Conservation (phyloP, 208 protist species). For the Wallacemonas sp. region DNA sequence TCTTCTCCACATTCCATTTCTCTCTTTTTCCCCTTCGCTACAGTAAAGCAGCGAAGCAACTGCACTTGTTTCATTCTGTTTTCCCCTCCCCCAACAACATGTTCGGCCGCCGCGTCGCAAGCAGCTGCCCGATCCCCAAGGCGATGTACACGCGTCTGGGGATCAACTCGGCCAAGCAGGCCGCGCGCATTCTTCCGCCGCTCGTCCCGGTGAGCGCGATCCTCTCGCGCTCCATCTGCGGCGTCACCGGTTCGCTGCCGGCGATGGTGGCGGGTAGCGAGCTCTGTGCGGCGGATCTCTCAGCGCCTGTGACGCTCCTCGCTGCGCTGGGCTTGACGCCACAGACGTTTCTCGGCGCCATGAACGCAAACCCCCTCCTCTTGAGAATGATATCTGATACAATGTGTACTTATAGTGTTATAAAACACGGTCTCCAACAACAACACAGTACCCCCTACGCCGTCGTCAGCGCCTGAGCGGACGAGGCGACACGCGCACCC, state of each 20-base stretch:
- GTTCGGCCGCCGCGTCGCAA: constrained; percentile 83
- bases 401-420: constrained; percentile 92
- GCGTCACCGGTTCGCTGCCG: constrained; percentile 26
- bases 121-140: constrained; percentile 73
- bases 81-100: constrained; percentile 24
- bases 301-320: constrained; percentile 40
- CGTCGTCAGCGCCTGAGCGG: neutral
- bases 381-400: constrained; percentile 88
- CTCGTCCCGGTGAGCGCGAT: constrained; percentile 52
- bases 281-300: constrained; percentile 37
- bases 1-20: neutral
- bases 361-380: constrained; percentile 64
- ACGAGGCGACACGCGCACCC: neutral
- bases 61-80: neutral
- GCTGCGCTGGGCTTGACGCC: constrained; percentile 55
- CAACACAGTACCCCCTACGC: neutral
- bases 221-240: constrained; percentile 38
- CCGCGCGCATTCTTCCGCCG: constrained; percentile 72
- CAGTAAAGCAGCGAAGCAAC: constrained; percentile 5
- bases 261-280: constrained; percentile 26
- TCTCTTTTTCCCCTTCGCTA: neutral
- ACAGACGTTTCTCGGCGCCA: constrained; percentile 44
- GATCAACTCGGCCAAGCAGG: constrained; percentile 79
- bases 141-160: constrained; percentile 73
- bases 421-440: constrained; percentile 21